Evolutionary conservation across 176 grass and related monocot genomes (phyloP), one percentile per base, ranked within the genome.

Genomic region (Ananas comosus): DNA sequence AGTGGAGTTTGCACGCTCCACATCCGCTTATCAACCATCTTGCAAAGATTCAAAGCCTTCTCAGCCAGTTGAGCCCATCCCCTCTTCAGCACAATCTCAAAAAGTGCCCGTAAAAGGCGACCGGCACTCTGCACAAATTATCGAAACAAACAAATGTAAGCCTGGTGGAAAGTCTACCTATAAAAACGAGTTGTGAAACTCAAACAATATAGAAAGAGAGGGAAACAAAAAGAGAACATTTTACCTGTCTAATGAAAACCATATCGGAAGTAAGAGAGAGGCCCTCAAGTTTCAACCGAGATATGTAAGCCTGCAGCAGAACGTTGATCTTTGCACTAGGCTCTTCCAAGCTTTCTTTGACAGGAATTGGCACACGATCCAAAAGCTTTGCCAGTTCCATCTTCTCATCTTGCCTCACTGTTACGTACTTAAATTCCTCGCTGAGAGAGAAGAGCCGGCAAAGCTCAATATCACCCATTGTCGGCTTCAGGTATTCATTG

Each of bases 311-410:
- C 76, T 97, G 93, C 70, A 97, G 72, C 79, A 97, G 80, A 77
- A 92, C 89, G 75, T 92, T 97, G 65, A 97, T 97, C 84, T 97
- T 97, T 72, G 93, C 89, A 74, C 93, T 97, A 21, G 93, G 93
- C 66, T 97, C 93, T 73, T 96, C 84, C 70, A 92, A 86, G 66
- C 93, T 97, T 83, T 97, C 93, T 82, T 97, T 97, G 47, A 97
- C 89, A 81, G 93, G 93, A 81, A 97, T 87, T 49, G 93, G 93
- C 23, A 97, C 93, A 29, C 89, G 86, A 59, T 97, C 86, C 80
- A 92, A 86, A 50, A 97, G 81, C 72, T 97, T 97, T 18, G 86
- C 93, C 72, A 97, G 61, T 61, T 96, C 93, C 86, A 96, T 92
- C 73, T 92, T 96, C 79, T 96, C 93, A 70, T 96, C 93, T 82